Percentiles rank a stretch among this genome's conserved stretches.
Evolutionary conservation across 805 yeast genomes (phyloP).

Genomic region (Candida alai): DNA sequence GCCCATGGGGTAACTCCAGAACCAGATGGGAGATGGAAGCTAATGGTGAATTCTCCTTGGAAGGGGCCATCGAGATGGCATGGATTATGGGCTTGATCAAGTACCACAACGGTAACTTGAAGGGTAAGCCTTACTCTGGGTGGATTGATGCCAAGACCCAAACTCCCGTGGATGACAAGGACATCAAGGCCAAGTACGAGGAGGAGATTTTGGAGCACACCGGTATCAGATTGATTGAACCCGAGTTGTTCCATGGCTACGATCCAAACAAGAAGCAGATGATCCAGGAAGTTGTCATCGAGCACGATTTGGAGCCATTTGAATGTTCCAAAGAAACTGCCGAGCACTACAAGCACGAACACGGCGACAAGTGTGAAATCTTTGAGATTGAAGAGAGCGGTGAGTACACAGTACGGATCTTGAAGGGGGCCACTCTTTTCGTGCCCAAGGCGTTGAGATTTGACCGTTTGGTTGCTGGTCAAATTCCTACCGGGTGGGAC

Average conservation of each 20-base stretch:
- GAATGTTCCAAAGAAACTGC: constrained; percentile 96
- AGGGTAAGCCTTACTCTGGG: constrained; percentile 89
- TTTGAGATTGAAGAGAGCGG: constrained; percentile 87
- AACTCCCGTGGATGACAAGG: constrained; percentile 91
- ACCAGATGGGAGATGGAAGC: constrained; percentile 99
- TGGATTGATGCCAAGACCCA: constrained; percentile 96
- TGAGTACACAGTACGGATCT: constrained; percentile 83
- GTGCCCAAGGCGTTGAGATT: constrained; percentile 84
- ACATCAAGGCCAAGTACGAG: constrained; percentile 90
- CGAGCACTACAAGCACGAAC: constrained; percentile 87
- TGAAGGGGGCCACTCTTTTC: constrained; percentile 88
- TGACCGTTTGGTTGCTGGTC: constrained; percentile 83
- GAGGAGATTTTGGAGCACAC: constrained; percentile 82
- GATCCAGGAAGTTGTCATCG: constrained; percentile 93
- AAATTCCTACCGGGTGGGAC: constrained; percentile 98
- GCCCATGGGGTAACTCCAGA: constrained; percentile 99
- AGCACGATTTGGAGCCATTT: constrained; percentile 94
- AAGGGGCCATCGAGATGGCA: constrained; percentile 98
- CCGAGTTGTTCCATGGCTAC: constrained; percentile 90
- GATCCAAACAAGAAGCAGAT: constrained; percentile 91
- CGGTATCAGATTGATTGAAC: constrained; percentile 96
- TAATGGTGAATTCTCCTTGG: constrained; percentile 87
- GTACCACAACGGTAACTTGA: constrained; percentile 87
- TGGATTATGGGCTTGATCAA: constrained; percentile 99
- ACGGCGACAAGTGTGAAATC: constrained; percentile 89